Evolutionary conservation across 2,329 filamentous ascomycete species (phyloP), one percentile per base, ranked within the genome.

Genomic region (Bimuria novae-zelandiae): DNA sequence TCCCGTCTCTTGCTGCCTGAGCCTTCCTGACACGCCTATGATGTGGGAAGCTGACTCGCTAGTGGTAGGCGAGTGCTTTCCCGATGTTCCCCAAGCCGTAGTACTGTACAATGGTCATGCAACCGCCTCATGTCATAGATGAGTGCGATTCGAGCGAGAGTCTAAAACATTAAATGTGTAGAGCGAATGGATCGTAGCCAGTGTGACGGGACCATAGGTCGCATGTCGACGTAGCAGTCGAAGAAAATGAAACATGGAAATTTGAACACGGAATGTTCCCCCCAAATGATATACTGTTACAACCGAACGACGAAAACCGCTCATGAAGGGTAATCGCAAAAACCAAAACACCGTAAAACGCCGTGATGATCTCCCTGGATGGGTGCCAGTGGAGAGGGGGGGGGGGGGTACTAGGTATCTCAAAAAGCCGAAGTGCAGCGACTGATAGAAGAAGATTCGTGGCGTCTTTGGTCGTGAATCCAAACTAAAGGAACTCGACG

Each of bases 71-170:
- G 25, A 21, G 27, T 30, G 29, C 30, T 41, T 37, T 50, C 23
- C 48, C 39, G 21, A 46, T 36, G 43, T n/a, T n/a, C 47, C 52
- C 53, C 30, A 46, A 46, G 43, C 43, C 22, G 32, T 37, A 27
- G 32, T 70, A 73, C 61, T 71, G 58, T 73, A 73, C 69, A 72
- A 72, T 61, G 54, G 64, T 69, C 60, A 65, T 70, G 65, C 66
- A 57, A 52, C 61, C 61, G 54, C n/a, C 50, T 21, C 29, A 10
- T 35, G 32, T 37, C 50, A 52, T 32, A 39, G 36, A 27, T 49
- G 54, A 52, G 46, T 21, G 45, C 55, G 60, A 43, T 63, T 65
- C 67, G 58, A 72, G 64, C 43, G 70, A 73, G 68, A 54, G 69
- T 73, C 67, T 71, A 73, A 69, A 69, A 65, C 55, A 71, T 71